These are phyloP conservation scores for Coemansia sp. DNA, from an alignment of 192 early-diverging fungal genomes.

Conservation along the genomic window DNA sequence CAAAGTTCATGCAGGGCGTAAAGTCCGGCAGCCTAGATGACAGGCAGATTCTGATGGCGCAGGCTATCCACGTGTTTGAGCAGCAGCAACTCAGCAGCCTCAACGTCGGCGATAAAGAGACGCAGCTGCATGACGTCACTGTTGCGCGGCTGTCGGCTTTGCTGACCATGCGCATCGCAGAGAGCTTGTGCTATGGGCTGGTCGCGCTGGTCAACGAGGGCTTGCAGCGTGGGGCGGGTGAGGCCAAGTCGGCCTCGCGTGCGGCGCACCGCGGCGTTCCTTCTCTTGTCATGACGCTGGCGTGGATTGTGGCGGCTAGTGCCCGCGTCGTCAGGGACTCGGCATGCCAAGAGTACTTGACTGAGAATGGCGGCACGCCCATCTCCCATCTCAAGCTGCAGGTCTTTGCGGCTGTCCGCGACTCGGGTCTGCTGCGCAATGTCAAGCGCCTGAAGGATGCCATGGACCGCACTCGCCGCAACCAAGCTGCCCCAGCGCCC, in stretches of 20 bases:
- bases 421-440: slow-evolving; percentile 15
- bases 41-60: slow-evolving; percentile 23
- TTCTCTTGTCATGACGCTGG: slow-evolving; percentile 17
- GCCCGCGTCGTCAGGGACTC: slow-evolving; percentile 31
- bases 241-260: slow-evolving; percentile 16
- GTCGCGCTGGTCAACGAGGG: not conserved
- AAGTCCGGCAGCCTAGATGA: slow-evolving; percentile 18
- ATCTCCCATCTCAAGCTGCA: slow-evolving; percentile 21
- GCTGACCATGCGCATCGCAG: slow-evolving; percentile 23
- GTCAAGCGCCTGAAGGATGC: slow-evolving; percentile 10
- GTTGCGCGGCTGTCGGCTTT: slow-evolving; percentile 28
- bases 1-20: slow-evolving; percentile 26
- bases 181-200: slow-evolving; percentile 19
- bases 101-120: slow-evolving; percentile 19
- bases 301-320: slow-evolving; percentile 26
- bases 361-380: slow-evolving; percentile 3
- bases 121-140: slow-evolving; percentile 6
- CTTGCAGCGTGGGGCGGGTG: slow-evolving; percentile 13
- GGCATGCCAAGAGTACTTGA: slow-evolving; percentile 16
- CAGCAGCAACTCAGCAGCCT: slow-evolving; percentile 42
- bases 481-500: not conserved
- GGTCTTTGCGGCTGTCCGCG: slow-evolving; percentile 24
- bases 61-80: slow-evolving; percentile 45
- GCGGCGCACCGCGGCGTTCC: slow-evolving; percentile 20
- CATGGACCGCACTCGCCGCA: slow-evolving; percentile 22